These are phyloP conservation scores for Magnolia officinalis DNA, from an alignment of 164 flowering plant species.

Conservation along the genomic window DNA sequence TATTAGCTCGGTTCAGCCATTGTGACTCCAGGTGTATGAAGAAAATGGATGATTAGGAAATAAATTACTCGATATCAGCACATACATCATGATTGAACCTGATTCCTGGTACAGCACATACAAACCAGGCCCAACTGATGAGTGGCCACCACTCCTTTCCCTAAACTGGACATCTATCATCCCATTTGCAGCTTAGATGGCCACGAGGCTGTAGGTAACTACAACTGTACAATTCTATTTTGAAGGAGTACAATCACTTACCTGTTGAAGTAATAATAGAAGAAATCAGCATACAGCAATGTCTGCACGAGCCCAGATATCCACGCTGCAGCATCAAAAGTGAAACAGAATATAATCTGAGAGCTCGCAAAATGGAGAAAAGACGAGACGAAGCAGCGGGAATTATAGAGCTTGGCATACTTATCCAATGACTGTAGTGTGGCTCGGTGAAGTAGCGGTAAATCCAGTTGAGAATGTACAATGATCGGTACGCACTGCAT, in stretches of 20 bases:
- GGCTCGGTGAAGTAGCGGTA: conserved; percentile 88
- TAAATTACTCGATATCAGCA: not conserved
- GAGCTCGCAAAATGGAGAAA: not conserved
- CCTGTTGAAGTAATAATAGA: conserved; percentile 91
- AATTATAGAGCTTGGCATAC: conserved; percentile 32
- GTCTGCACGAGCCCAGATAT: conserved; percentile 86
- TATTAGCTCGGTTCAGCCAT: no score
- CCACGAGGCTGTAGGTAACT: not conserved
- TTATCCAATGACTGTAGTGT: conserved; percentile 86
- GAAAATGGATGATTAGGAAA: not conserved
- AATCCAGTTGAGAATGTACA: conserved; percentile 88
- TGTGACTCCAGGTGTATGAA: not conserved
- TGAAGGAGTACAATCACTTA: conserved; percentile 14
- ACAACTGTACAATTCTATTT: not conserved
- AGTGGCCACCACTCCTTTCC: not conserved
- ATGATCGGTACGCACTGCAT: conserved; percentile 75
- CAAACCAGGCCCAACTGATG: not conserved
- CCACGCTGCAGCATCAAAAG: conserved; percentile 64
- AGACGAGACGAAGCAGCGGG: not conserved
- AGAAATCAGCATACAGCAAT: conserved; percentile 88
- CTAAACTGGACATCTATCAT: not conserved
- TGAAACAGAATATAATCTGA: not conserved
- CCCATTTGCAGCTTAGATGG: not conserved
- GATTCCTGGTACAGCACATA: not conserved
- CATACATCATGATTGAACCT: not conserved